These are phyloP conservation scores for Phaseolus lunatus DNA, from an alignment of 306 rosid species.

Conservation along the genomic window DNA sequence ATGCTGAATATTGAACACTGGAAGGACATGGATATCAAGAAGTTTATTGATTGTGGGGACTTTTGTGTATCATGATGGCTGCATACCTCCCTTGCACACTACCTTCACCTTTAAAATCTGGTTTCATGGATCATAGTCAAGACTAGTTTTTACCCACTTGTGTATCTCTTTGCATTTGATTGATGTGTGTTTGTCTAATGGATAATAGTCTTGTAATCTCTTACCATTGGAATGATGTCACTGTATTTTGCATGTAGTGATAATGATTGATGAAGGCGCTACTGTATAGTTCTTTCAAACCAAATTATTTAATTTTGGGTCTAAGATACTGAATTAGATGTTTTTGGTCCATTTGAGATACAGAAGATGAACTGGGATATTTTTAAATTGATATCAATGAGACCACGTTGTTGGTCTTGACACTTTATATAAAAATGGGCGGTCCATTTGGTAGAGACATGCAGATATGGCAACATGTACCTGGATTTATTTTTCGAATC, in stretches of 20 bases:
- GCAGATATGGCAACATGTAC: slow-evolving; percentile 12
- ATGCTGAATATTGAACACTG: slow-evolving; percentile 32
- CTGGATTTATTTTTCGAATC: slow-evolving; percentile 26
- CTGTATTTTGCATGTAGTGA: not conserved
- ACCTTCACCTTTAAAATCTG: slow-evolving; percentile 16
- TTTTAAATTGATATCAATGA: slow-evolving; percentile 24
- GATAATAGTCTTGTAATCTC: slow-evolving; percentile 15
- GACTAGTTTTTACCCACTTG: slow-evolving; percentile 24
- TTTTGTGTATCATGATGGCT: slow-evolving; percentile 32
- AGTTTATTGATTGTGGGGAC: slow-evolving; percentile 22
- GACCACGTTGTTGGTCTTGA: slow-evolving; percentile 21
- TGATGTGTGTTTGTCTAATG: slow-evolving; percentile 13
- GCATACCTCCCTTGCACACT: slow-evolving; percentile 8
- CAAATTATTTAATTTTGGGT: slow-evolving; percentile 19
- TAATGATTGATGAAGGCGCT: slow-evolving; percentile 8
- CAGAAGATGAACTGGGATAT: slow-evolving; percentile 32
- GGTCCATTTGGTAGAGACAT: slow-evolving; percentile 9
- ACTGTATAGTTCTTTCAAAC: slow-evolving; percentile 17
- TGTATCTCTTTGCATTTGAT: not conserved
- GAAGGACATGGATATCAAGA: slow-evolving; percentile 34
- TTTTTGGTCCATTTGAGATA: slow-evolving; percentile 8
- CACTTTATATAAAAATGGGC: not conserved
- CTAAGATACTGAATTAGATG: slow-evolving; percentile 34
- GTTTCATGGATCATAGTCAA: slow-evolving; percentile 33
- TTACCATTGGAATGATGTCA: slow-evolving; percentile 13